phyloP scores from a whole-genome alignment of 116 monocot genomes.

The Dioscorea cayenensis region DNA sequence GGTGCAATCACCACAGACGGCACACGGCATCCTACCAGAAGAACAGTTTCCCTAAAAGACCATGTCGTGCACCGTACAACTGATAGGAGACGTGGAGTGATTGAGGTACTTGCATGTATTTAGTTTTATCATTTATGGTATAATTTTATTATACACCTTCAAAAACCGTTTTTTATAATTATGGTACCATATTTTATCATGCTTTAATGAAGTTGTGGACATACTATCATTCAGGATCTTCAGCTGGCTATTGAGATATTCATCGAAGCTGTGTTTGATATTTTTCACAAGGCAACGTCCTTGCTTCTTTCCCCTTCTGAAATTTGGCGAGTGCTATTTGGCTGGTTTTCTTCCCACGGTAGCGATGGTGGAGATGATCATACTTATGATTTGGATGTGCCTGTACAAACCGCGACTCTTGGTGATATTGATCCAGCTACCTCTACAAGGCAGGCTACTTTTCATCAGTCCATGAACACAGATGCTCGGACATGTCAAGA shows the following conservation, averaged over 20 bases:
- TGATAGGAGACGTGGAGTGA: slow-evolving; percentile 84
- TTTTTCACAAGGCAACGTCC: slow-evolving; percentile 73
- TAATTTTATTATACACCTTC: not conserved
- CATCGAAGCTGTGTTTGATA: slow-evolving; percentile 83
- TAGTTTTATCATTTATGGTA: not conserved
- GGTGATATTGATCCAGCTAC: slow-evolving; percentile 65
- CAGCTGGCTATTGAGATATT: slow-evolving; percentile 88
- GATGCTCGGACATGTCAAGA: slow-evolving; percentile 93
- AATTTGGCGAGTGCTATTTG: slow-evolving; percentile 31
- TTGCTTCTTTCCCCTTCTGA: slow-evolving; percentile 81
- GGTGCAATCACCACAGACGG: slow-evolving; percentile 5
- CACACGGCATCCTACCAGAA: slow-evolving; percentile 14
- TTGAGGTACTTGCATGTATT: slow-evolving; percentile 54
- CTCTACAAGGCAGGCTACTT: slow-evolving; percentile 42
- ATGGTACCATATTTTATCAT: too few species aligned
- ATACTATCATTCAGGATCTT: slow-evolving; percentile 56
- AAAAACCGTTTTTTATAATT: too few species aligned
- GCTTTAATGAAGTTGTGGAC: not conserved
- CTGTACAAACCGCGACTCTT: slow-evolving; percentile 58
- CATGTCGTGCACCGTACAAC: slow-evolving; percentile 65
- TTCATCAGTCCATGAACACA: slow-evolving; percentile 74
- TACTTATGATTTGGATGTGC: slow-evolving; percentile 23
- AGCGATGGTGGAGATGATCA: slow-evolving; percentile 8
- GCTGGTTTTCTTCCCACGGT: slow-evolving; percentile 36
- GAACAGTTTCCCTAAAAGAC: slow-evolving; percentile 38